Evolutionary conservation across 2,329 filamentous ascomycete genomes (phyloP).

Genomic region (Cadophora sp.): DNA sequence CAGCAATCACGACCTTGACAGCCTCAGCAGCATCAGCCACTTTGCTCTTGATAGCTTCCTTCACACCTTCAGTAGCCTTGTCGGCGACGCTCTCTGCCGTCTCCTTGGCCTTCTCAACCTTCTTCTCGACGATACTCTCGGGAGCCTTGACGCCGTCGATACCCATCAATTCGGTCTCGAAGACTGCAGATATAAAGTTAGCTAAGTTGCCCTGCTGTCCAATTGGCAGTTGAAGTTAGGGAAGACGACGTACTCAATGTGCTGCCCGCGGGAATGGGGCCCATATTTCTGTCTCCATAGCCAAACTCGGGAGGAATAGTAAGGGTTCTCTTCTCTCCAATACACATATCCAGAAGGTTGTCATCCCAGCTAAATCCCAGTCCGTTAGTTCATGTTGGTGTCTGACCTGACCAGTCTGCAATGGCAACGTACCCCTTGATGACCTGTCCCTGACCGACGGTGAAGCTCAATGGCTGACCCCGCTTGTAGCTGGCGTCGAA

Average conservation of each 20-base stretch:
- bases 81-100: constrained; percentile 41
- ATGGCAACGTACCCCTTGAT: constrained; percentile 78
- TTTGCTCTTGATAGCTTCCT: constrained; percentile 53
- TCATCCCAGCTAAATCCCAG: constrained; percentile 75
- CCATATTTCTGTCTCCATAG: constrained; percentile 78
- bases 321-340: constrained; percentile 88
- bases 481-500: constrained; percentile 90
- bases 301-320: constrained; percentile 88
- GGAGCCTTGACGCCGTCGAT: constrained; percentile 72
- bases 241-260: constrained; percentile 70
- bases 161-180: constrained; percentile 88
- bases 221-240: too few relatives aligned
- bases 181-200: constrained; percentile 61
- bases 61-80: constrained; percentile 43
- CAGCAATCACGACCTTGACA: constrained; percentile 58
- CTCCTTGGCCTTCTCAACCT: constrained; percentile 41
- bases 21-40: constrained; percentile 60
- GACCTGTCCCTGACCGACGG: constrained; percentile 79
- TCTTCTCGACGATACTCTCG: constrained; percentile 34
- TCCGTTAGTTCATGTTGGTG: constrained; percentile 18
- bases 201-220: too few relatives aligned
- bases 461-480: constrained; percentile 77
- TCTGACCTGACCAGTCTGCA: neutral
- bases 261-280: constrained; percentile 82
- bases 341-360: constrained; percentile 91